Conservation (phyloP, 2,329 filamentous ascomycete species). For the Dryadomyces quercus-mongolicae region DNA sequence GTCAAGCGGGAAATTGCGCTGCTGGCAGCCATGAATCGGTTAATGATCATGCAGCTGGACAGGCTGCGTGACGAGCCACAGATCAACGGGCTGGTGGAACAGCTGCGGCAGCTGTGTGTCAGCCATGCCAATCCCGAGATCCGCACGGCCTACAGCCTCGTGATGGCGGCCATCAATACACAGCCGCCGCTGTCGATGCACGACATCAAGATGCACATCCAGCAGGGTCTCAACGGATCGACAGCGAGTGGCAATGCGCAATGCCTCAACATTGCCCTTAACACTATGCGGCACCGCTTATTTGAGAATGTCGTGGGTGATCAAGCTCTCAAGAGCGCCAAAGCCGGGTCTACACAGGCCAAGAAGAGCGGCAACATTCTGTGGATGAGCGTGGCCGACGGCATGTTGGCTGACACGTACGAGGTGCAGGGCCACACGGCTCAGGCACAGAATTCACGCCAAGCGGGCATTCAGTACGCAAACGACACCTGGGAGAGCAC, state of each 20-base stretch:
- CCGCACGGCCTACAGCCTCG: constrained; percentile 63
- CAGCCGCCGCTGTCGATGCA: constrained; percentile 55
- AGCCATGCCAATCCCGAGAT: constrained; percentile 64
- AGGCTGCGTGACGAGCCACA: constrained; percentile 42
- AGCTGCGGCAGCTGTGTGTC: constrained; percentile 54
- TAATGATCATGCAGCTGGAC: constrained; percentile 60
- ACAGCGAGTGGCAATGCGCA: constrained; percentile 63
- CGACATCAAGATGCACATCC: constrained; percentile 67
- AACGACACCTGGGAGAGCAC: constrained; percentile 26
- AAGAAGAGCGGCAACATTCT: constrained; percentile 57
- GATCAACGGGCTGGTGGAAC: constrained; percentile 49
- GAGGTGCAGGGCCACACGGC: constrained; percentile 50
- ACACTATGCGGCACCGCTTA: constrained; percentile 72
- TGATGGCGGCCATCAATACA: constrained; percentile 55
- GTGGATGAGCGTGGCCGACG: constrained; percentile 72
- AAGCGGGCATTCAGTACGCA: constrained; percentile 29
- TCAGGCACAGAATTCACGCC: constrained; percentile 27
- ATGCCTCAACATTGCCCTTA: constrained; percentile 71
- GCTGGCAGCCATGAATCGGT: constrained; percentile 53
- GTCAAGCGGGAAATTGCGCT: constrained; percentile 50
- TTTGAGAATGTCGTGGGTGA: constrained; percentile 74
- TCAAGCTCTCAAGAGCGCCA: constrained; percentile 65
- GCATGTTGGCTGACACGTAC: constrained; percentile 63
- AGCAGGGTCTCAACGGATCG: constrained; percentile 57
- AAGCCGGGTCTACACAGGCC: constrained; percentile 56